Conservation (phyloP, 2,329 filamentous ascomycete species). For the Diaporthe capsici region DNA sequence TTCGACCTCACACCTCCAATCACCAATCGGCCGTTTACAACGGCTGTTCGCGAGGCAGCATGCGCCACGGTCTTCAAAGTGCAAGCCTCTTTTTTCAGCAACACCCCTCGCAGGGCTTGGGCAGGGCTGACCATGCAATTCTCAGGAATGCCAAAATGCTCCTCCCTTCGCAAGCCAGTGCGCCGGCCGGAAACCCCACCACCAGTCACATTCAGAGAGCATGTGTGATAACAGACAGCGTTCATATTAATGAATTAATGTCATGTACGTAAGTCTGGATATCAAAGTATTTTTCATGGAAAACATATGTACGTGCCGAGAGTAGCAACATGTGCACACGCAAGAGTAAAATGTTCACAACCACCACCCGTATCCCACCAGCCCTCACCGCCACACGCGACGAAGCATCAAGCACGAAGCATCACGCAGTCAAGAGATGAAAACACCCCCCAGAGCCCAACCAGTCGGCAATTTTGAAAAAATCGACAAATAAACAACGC, state of each 20-base stretch:
- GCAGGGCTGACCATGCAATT: not conserved
- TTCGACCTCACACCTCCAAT: not conserved
- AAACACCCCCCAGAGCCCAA: not conserved
- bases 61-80: not conserved
- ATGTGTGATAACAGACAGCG: conserved; percentile 17
- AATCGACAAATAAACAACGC: not conserved
- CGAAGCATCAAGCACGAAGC: conserved; percentile 25
- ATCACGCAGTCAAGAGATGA: conserved; percentile 5
- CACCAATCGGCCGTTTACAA: too few species aligned
- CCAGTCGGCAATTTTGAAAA: not conserved
- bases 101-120: not conserved
- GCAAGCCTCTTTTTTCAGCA: too few species aligned
- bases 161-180: not conserved
- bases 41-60: not conserved
- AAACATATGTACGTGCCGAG: conserved; percentile 15
- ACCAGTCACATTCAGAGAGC: not conserved
- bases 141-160: not conserved
- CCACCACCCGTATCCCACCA: not conserved
- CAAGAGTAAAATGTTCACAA: not conserved
- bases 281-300: conserved; percentile 24
- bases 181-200: too few species aligned
- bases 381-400: not conserved
- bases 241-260: conserved; percentile 33
- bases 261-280: conserved; percentile 34
- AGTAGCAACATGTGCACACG: conserved; percentile 21